Evolutionary conservation across 108 stramenopile genomes (phyloP), one percentile per base, ranked within the genome.

Genomic region (Fragilariopsis cylindrus): DNA sequence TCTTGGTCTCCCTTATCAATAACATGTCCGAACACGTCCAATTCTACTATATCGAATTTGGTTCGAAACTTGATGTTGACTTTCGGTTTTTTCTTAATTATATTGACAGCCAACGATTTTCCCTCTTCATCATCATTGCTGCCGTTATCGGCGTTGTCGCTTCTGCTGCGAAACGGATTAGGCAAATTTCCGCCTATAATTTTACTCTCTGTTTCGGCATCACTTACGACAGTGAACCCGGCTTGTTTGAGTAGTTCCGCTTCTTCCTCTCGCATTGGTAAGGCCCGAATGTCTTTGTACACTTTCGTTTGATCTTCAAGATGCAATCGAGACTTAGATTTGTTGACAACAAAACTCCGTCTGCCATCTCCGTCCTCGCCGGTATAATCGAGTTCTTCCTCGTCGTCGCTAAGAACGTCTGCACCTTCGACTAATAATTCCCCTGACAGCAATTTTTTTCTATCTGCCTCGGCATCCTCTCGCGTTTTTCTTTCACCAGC

Each of bases 1-100:
- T 95, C 91, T 45, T 92, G 89, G 64, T 92, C 94, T 7, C 91
- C 91, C 79, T 92, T 92, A 66, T 94, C 93, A 53, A 94, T 85
- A 12, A 94, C 88, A 69, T 82, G 80, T 9, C 93, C 93, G 66
- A 80, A 71, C 2, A 84, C 81, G 80, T 94, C 91, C 46, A 94
- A 73, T 63, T 94, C 91, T 0, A 94, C 88, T 40, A 94, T 83
- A 73, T 92, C 93, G 66, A 91, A 94, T 50, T 87, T 84, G n/a
- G 85, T 84, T 66, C 81, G 82, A 70, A 94, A 94, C 69, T 80
- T 79, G 48, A 94, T 87, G 44, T 69, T 82, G 52, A 50, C 54
- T 54, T 80, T 80, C 48, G 52, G 48, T 44, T 42, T 64, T 49
- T 11, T 69, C 60, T 41, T 50, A 21, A 68, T 58, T 57, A 54